Percentiles rank a stretch among this genome's conserved stretches.
Evolutionary conservation across 2,329 filamentous ascomycete species (phyloP).

Genomic region (Aspergillus brunneoviolaceus): DNA sequence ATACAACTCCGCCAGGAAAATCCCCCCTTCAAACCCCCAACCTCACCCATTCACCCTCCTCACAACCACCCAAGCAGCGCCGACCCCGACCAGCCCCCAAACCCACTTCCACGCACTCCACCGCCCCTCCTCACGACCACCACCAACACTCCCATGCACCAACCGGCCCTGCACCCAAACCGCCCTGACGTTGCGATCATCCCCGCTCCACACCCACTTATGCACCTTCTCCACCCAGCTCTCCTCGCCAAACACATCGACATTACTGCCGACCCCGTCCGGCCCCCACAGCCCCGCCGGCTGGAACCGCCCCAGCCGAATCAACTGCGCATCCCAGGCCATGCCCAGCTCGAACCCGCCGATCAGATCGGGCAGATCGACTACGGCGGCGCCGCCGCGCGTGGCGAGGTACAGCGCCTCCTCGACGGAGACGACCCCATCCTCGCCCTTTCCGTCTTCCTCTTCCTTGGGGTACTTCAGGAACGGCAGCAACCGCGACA

Average conservation of each 20-base stretch:
- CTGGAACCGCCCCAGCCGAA: constrained; percentile 56
- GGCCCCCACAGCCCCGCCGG: constrained; percentile 34
- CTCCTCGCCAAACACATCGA: constrained; percentile 92
- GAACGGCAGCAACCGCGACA: constrained; percentile 67
- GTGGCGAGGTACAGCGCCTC: constrained; percentile 87
- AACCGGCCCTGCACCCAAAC: constrained; percentile 87
- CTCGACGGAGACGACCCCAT: constrained; percentile 69
- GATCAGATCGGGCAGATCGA: constrained; percentile 69
- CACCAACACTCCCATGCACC: constrained; percentile 57
- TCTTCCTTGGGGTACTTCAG: constrained; percentile 28
- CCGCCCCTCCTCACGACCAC: neutral
- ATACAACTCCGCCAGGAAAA: neutral
- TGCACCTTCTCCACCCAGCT: constrained; percentile 80
- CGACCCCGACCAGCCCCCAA: constrained; percentile 6
- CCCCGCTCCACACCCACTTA: constrained; percentile 93
- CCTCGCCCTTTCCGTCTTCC: constrained; percentile 20
- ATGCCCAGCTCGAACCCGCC: constrained; percentile 83
- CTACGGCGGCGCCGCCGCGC: constrained; percentile 77
- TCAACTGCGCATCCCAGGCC: constrained; percentile 87
- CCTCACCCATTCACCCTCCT: constrained; percentile 1
- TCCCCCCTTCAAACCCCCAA: too few relatives aligned
- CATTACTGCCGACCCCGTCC: constrained; percentile 55
- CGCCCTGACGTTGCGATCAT: constrained; percentile 82
- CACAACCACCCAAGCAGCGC: constrained; percentile 3
- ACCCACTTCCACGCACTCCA: neutral